These are phyloP conservation scores for Quercus variabilis DNA, from an alignment of 306 rosid genomes.

Conservation along the genomic window DNA sequence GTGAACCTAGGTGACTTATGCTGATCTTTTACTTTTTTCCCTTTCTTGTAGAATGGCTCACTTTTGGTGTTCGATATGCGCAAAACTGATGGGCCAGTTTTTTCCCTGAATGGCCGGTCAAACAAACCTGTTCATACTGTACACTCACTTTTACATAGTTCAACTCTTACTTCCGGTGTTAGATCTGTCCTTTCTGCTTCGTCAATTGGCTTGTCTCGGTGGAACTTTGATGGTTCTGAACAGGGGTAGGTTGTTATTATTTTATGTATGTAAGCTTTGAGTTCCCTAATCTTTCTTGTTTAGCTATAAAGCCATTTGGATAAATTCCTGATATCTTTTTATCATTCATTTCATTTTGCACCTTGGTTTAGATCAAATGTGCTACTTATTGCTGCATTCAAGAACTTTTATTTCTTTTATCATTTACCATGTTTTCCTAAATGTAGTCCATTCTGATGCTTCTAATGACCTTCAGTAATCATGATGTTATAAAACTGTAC, in stretches of 20 bases:
- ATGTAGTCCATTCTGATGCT: no score
- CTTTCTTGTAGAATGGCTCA: slow-evolving; percentile 70
- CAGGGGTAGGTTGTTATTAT: slow-evolving; percentile 56
- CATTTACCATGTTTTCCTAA: no score
- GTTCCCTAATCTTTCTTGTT: not conserved
- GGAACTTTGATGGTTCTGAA: slow-evolving; percentile 61
- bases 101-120: slow-evolving; percentile 52
- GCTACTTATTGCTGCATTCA: not conserved
- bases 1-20: not conserved
- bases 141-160: slow-evolving; percentile 51
- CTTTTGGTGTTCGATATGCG: slow-evolving; percentile 79
- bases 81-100: slow-evolving; percentile 70
- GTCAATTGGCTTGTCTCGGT: slow-evolving; percentile 69
- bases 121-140: slow-evolving; percentile 78
- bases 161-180: slow-evolving; percentile 40
- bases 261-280: slow-evolving; percentile 11
- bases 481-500: not conserved
- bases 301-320: not conserved
- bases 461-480: no score
- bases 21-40: slow-evolving; percentile 16
- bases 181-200: slow-evolving; percentile 75
- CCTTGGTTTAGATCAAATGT: not conserved
- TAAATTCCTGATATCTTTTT: not conserved
- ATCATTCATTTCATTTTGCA: not conserved
- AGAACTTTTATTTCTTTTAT: not conserved